These are phyloP conservation scores for Rhizopus arrhizus DNA, from an alignment of 371 early-diverging fungal species.

Conservation along the genomic window DNA sequence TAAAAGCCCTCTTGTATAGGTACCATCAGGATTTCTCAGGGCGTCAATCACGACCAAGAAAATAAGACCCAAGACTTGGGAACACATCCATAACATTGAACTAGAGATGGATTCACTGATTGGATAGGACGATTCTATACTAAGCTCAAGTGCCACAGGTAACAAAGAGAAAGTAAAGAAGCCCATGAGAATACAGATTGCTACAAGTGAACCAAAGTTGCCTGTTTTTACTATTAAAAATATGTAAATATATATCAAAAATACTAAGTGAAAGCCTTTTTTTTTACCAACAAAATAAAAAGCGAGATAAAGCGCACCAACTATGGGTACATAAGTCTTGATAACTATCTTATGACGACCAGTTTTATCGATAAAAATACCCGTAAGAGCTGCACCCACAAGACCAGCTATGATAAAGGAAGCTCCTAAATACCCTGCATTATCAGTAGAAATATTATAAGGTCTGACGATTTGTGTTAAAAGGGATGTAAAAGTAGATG, in stretches of 20 bases:
- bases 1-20: constrained; percentile 36
- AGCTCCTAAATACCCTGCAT: constrained; percentile 61
- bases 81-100: constrained; percentile 45
- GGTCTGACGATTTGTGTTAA: constrained; percentile 63
- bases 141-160: constrained; percentile 49
- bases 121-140: constrained; percentile 50
- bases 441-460: constrained; percentile 60
- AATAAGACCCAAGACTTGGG: constrained; percentile 43
- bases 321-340: constrained; percentile 50
- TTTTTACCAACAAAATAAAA: constrained; percentile 53
- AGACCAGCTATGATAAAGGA: constrained; percentile 60
- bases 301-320: constrained; percentile 52
- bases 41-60: constrained; percentile 41
- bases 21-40: constrained; percentile 37
- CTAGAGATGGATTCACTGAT: constrained; percentile 48
- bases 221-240: constrained; percentile 35
- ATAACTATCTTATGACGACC: constrained; percentile 47
- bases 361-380: constrained; percentile 51
- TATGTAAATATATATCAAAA: not conserved
- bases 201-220: constrained; percentile 27
- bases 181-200: constrained; percentile 36
- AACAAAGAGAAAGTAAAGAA: constrained; percentile 46
- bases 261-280: not conserved
- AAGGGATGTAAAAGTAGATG: constrained; percentile 64
- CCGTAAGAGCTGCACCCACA: constrained; percentile 51